Conservation (phyloP, 257 asterid species). For the Nyctanthes arbortristis region DNA sequence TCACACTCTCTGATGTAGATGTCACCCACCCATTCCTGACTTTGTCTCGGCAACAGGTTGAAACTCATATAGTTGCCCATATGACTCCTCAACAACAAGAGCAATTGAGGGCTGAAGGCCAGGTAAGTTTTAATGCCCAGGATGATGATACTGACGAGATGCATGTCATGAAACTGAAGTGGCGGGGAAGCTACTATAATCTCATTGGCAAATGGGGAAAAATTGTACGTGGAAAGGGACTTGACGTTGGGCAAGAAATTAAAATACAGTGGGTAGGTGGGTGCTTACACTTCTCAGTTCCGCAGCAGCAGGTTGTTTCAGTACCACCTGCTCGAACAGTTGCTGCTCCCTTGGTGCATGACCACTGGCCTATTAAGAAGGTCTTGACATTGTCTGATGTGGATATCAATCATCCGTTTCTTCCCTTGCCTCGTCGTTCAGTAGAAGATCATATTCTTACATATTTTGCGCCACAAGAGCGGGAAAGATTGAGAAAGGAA, state of each 20-base stretch:
- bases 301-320: constrained; percentile 40
- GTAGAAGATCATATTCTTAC: constrained; percentile 55
- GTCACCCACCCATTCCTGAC: constrained; percentile 57
- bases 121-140: constrained; percentile 45
- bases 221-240: constrained; percentile 50
- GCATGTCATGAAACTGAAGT: constrained; percentile 51
- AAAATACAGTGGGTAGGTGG: constrained; percentile 48
- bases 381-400: constrained; percentile 49
- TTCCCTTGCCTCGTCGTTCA: constrained; percentile 51
- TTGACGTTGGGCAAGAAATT: constrained; percentile 52
- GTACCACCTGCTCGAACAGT: constrained; percentile 39
- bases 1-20: constrained; percentile 53
- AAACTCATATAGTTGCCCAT: constrained; percentile 41
- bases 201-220: constrained; percentile 59
- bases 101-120: constrained; percentile 40
- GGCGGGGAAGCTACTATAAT: constrained; percentile 58
- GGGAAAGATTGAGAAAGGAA: constrained; percentile 45
- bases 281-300: constrained; percentile 53
- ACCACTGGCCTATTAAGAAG: constrained; percentile 58
- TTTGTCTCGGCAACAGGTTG: constrained; percentile 55
- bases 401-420: constrained; percentile 54
- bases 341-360: constrained; percentile 36
- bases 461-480: constrained; percentile 44
- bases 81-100: constrained; percentile 48
- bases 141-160: constrained; percentile 53